Percentiles rank a stretch among this genome's conserved stretches.
Evolutionary conservation across 176 grass and related monocot genomes (phyloP).

Genomic region (Aechmea fasciata): DNA sequence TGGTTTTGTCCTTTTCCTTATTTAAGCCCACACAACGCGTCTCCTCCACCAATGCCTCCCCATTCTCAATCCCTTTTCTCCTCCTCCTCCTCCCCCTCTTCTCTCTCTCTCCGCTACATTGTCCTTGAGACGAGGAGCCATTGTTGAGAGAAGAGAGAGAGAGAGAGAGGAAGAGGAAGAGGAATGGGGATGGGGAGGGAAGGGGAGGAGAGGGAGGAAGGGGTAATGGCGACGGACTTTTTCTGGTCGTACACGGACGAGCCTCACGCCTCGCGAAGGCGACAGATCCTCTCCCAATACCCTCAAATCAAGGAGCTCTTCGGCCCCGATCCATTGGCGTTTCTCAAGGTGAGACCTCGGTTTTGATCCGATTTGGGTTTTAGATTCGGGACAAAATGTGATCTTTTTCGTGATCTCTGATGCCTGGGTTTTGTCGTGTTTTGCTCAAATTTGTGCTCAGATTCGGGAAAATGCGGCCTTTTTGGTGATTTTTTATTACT

Average conservation of each 20-base stretch:
- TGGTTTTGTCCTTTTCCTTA: too few species aligned
- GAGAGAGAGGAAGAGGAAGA: slow-evolving; percentile 1
- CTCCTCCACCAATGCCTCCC: background rate
- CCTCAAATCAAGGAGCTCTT: slow-evolving; percentile 98
- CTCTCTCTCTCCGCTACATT: background rate
- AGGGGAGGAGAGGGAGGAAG: slow-evolving; percentile 39
- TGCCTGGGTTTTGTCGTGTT: background rate
- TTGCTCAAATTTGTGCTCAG: background rate
- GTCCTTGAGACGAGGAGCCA: background rate
- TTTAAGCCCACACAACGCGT: background rate
- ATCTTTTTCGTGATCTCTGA: background rate
- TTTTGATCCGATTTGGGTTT: background rate
- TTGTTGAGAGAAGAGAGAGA: background rate
- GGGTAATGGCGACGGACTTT: slow-evolving; percentile 87
- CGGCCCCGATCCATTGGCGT: slow-evolving; percentile 75
- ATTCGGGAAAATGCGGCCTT: background rate
- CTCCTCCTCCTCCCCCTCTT: too few species aligned
- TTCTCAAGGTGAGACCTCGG: slow-evolving; percentile 50
- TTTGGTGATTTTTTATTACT: background rate
- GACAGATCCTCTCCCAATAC: slow-evolving; percentile 80
- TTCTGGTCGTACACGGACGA: slow-evolving; percentile 99
- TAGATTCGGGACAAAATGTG: background rate
- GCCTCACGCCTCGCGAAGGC: slow-evolving; percentile 79
- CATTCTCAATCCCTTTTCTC: background rate
- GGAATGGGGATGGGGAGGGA: slow-evolving; percentile 28